A percentile compares a stretch with the other conserved stretches of the same genome.
Evolutionary conservation across 148 eudicot genomes (phyloP).

Genomic region (Camellia lanceoleosa): DNA sequence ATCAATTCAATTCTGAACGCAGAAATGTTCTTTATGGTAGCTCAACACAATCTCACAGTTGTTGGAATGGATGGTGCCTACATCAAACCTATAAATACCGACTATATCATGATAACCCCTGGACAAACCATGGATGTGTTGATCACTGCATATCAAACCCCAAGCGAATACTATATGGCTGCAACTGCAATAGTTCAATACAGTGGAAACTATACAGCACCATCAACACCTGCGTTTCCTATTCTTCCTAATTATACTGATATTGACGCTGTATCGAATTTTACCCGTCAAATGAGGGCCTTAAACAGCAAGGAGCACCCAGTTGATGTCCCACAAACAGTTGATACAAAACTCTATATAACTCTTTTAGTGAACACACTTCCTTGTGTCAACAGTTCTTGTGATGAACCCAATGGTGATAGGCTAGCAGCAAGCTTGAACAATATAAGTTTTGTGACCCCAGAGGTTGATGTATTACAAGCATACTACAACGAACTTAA

Average conservation of each 20-base stretch:
- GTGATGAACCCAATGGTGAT: conserved; percentile 16
- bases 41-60: conserved; percentile 14
- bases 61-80: conserved; percentile 20
- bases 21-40: conserved; percentile 20
- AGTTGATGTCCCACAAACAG: conserved; percentile 14
- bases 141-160: conserved; percentile 13
- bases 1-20: conserved; percentile 19
- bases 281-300: conserved; percentile 3
- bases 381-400: conserved; percentile 1
- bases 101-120: conserved; percentile 22
- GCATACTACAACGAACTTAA: conserved; percentile 17
- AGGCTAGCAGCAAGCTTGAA: conserved; percentile 19
- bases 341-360: background rate
- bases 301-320: background rate
- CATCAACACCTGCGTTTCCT: background rate
- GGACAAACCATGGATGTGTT: conserved; percentile 26
- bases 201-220: background rate
- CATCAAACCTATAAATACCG: conserved; percentile 18
- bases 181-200: conserved; percentile 21
- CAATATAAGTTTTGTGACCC: conserved; percentile 21
- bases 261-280: background rate
- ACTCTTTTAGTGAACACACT: conserved; percentile 1
- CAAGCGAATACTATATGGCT: conserved; percentile 20
- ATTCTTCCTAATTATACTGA: conserved; percentile 14
- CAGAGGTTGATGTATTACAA: conserved; percentile 14